Conservation (phyloP, 1,139 yeast species). For the Suhomyces chickasaworum region DNA sequence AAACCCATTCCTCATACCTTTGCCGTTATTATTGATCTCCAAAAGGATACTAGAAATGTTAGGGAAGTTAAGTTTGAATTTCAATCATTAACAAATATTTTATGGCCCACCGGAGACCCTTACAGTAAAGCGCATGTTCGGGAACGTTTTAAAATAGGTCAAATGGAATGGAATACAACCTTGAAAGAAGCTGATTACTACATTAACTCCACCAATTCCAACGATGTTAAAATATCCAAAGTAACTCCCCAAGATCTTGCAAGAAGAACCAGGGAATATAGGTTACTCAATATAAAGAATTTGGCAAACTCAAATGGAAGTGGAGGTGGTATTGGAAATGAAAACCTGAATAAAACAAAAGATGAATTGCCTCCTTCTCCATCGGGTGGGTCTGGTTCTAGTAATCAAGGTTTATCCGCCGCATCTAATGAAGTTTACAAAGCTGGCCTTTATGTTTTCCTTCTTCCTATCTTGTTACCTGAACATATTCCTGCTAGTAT, state of each 20-base stretch:
- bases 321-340: too few species aligned
- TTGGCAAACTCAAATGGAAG: too few species aligned
- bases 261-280: constrained; percentile 39
- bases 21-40: constrained; percentile 45
- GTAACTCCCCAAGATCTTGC: constrained; percentile 40
- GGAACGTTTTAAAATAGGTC: constrained; percentile 54
- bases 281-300: constrained; percentile 27
- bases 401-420: background rate
- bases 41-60: constrained; percentile 33
- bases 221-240: constrained; percentile 32
- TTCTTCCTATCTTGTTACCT: constrained; percentile 71
- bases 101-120: constrained; percentile 62
- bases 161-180: constrained; percentile 48
- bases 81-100: constrained; percentile 36
- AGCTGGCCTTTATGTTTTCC: constrained; percentile 80
- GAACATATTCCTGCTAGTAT: constrained; percentile 73
- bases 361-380: constrained; percentile 6
- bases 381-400: background rate
- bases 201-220: constrained; percentile 41
- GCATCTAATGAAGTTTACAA: constrained; percentile 33
- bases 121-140: constrained; percentile 42
- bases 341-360: background rate
- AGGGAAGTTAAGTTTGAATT: constrained; percentile 37
- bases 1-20: constrained; percentile 50
- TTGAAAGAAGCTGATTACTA: constrained; percentile 50